Evolutionary conservation across 1,284 basidiomycete species (phyloP), one percentile per base, ranked within the genome.

Genomic region (Fomes fomentarius): DNA sequence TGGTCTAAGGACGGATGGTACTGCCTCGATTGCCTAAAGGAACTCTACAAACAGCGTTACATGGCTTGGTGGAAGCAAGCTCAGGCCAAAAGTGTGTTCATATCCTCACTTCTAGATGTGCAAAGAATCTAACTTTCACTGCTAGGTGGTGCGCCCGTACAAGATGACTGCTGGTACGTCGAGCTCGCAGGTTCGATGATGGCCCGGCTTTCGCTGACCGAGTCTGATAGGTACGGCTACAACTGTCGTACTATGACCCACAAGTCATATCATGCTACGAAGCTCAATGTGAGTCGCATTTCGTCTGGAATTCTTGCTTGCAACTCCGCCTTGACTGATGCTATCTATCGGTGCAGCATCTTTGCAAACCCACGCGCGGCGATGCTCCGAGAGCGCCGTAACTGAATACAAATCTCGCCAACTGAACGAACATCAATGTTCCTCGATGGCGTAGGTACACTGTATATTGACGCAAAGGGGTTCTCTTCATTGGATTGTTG

Each of bases 201-300:
- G 24, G n/a, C 11, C n/a, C 4, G 11, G 1, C 14, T 30, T 15
- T n/a, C n/a, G 12, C 19, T 34, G 12, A 17, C 19, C 10, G 15
- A 11, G 11, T 12, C 2, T 22, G 22, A 19, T 26, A 66, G 65
- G 64, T 66, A 71, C 42, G 69, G 69, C 11, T 71, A 65, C 35
- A 65, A 68, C 35, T 71, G 69, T 42, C 63, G 69, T n/a, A 71
- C 69, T 17, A 66, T 69, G 61, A 53, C 56, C 3, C 66, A 68
- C 47, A 63, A 44, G 22, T 4, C 12, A 4, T 12, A 15, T 2
- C 69, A 71, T 43, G 68, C 67, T 2, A 8, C 28, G 25, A 64
- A 56, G 40, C 57, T 71, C 40, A 70, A 69, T 39, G 69, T 71
- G 22, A 15, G 35, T 52, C 46, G 66, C 54, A 24, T n/a, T 12